Evolutionary conservation across 305 asterid genomes (phyloP).

Genomic region (Lippia alba): DNA sequence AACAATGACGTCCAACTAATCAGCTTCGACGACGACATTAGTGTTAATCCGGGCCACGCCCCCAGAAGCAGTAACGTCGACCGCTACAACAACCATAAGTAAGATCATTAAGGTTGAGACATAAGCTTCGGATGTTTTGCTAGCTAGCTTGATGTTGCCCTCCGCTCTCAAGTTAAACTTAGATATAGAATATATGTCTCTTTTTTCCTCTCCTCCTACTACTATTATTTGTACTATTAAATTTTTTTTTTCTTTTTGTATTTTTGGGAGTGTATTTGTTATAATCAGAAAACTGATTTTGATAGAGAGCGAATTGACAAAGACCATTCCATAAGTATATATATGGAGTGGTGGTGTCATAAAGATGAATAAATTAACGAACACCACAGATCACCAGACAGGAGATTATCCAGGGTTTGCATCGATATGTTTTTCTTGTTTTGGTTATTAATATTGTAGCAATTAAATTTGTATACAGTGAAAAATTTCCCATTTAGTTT

Average conservation of each 20-base stretch:
- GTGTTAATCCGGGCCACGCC: no score
- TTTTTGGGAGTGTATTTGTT: not conserved
- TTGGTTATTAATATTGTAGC: no score
- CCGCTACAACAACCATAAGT: no score
- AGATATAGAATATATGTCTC: conserved; percentile 16
- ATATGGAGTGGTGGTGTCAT: not conserved
- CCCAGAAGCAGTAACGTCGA: no score
- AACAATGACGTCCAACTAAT: no score
- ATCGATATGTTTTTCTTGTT: not conserved
- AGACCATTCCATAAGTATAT: not conserved
- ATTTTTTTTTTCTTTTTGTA: not conserved
- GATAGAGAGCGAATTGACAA: not conserved
- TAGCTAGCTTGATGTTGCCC: not conserved
- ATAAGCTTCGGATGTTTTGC: not conserved
- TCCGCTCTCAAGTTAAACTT: conserved; percentile 5
- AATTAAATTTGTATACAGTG: no score
- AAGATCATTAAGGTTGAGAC: not conserved
- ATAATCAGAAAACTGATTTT: not conserved
- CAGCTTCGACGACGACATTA: no score
- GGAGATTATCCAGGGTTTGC: not conserved
- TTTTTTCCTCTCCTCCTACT: not conserved
- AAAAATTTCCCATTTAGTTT: no score
- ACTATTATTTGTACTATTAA: not conserved
- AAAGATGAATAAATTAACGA: not conserved
- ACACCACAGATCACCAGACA: not conserved